These are phyloP conservation scores for Lepidium campestre DNA, from an alignment of 441 rosid species.

Conservation along the genomic window DNA sequence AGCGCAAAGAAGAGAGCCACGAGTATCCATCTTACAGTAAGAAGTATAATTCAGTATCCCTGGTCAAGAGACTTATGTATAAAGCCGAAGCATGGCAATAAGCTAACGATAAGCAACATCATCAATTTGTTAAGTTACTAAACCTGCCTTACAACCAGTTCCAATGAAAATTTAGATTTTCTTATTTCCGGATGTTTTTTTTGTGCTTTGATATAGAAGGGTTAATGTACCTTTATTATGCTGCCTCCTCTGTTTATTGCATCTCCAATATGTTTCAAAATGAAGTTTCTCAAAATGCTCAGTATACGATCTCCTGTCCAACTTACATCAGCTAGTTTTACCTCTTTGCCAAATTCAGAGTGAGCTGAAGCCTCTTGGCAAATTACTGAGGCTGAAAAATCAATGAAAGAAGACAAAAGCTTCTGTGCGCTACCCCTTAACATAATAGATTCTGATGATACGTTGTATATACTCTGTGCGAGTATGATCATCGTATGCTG, in stretches of 20 bases:
- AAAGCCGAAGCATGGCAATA: background rate
- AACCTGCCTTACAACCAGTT: background rate
- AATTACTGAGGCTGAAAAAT: constrained; percentile 59
- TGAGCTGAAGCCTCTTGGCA: constrained; percentile 28
- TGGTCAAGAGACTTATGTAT: background rate
- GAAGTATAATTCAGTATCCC: background rate
- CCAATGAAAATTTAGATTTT: background rate
- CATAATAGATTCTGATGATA: constrained; percentile 73
- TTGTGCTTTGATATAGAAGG: background rate
- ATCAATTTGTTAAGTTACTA: background rate
- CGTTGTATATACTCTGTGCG: constrained; percentile 73
- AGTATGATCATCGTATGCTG: constrained; percentile 63
- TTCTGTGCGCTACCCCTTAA: constrained; percentile 77
- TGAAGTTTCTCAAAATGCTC: constrained; percentile 49
- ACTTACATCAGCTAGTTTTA: constrained; percentile 28
- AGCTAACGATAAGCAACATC: background rate
- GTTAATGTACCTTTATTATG: constrained; percentile 56
- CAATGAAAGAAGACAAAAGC: constrained; percentile 67
- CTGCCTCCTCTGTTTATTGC: constrained; percentile 58
- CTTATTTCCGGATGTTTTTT: background rate
- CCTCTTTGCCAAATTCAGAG: constrained; percentile 26
- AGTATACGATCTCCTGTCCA: constrained; percentile 62
- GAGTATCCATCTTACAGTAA: background rate
- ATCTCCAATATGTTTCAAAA: constrained; percentile 66
- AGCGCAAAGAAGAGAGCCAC: constrained; percentile 1